These are phyloP conservation scores for Neonectria neomacrospora DNA, from an alignment of 2,329 filamentous ascomycete genomes.

Conservation along the genomic window DNA sequence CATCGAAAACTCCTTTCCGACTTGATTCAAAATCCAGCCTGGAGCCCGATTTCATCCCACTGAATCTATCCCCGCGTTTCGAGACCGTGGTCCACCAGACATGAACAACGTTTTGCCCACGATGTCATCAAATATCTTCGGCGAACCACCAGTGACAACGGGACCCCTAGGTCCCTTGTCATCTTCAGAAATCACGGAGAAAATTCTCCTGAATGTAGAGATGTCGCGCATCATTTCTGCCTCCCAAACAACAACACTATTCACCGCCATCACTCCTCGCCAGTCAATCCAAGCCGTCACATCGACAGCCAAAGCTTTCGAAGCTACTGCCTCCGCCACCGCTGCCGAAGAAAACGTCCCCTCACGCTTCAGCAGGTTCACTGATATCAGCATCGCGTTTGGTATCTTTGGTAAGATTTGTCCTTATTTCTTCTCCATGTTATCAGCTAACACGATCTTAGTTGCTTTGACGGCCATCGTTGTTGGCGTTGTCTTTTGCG, in stretches of 20 bases:
- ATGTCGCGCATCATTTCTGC: conserved; percentile 39
- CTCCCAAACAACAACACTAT: conserved; percentile 37
- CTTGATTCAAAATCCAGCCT: background rate
- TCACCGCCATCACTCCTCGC: conserved; percentile 36
- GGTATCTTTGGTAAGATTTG: conserved; percentile 27
- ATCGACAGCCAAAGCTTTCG: conserved; percentile 8
- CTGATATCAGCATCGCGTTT: conserved; percentile 40
- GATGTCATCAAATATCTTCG: background rate
- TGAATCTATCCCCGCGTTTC: background rate
- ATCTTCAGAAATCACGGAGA: background rate
- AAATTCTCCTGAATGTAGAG: conserved; percentile 30
- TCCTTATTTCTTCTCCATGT: fast-evolving
- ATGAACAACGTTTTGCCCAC: background rate
- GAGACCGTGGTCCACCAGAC: background rate
- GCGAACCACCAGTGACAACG: background rate
- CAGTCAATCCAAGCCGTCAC: conserved; percentile 19
- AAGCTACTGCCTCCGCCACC: conserved; percentile 31
- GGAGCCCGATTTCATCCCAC: background rate
- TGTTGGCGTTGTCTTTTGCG: conserved; percentile 1
- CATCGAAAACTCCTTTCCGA: background rate
- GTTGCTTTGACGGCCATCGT: conserved; percentile 8
- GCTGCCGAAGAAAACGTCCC: conserved; percentile 21
- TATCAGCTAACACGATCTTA: background rate
- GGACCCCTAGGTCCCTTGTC: background rate
- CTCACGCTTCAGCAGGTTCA: conserved; percentile 23